phyloP scores from a whole-genome alignment of 148 eudicot species.

The Rhododendron simsii region DNA sequence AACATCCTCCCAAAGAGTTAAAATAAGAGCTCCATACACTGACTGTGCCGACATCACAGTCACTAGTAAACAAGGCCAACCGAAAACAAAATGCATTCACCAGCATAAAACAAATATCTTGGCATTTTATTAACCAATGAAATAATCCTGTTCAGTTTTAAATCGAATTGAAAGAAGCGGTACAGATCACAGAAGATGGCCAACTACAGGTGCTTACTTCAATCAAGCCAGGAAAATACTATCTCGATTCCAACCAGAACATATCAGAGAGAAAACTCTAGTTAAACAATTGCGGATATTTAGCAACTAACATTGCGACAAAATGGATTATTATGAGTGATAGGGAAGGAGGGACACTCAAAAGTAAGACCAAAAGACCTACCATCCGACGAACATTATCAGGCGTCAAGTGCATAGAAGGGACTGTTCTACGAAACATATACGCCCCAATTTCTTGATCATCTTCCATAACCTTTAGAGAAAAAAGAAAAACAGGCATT shows the following conservation, averaged over 20 bases:
- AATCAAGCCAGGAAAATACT: neutral
- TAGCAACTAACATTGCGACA: neutral
- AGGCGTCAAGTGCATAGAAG: constrained; percentile 80
- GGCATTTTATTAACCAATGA: neutral
- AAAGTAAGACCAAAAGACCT: constrained; percentile 18
- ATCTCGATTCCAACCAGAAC: neutral
- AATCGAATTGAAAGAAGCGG: neutral
- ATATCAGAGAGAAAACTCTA: neutral
- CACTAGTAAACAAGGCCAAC: neutral
- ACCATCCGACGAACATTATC: constrained; percentile 96
- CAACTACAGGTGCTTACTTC: neutral
- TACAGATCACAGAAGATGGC: neutral
- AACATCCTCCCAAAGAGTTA: neutral
- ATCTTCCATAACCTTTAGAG: constrained; percentile 96
- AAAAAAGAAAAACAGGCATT: constrained; percentile 1
- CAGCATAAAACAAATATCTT: neutral
- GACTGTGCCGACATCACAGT: neutral
- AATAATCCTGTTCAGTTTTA: neutral
- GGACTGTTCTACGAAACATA: constrained; percentile 97
- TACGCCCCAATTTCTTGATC: constrained; percentile 95
- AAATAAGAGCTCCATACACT: neutral
- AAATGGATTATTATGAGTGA: neutral
- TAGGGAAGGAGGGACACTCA: neutral
- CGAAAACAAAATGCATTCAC: neutral
- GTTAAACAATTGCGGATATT: neutral